Base-by-base conservation (phyloP, 495 filamentous ascomycete genomes). In the Talaromyces ruber region DNA sequence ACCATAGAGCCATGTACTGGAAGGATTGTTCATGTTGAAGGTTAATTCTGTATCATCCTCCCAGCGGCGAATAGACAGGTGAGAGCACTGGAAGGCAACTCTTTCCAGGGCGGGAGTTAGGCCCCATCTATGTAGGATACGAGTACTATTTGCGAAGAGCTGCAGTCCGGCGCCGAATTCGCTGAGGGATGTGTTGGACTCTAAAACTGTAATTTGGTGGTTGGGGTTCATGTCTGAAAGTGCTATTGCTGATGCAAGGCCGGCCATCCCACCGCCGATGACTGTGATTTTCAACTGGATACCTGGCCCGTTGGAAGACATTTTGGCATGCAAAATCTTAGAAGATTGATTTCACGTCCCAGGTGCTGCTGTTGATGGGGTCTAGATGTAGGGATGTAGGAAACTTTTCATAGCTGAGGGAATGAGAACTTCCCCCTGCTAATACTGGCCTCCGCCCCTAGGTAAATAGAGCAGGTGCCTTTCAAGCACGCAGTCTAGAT, bases 11-110 rank as follows among this genome's bases (percentile, higher is more conserved):
- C 58, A 64, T 34, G 63, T 61, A 43, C 58, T 64, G 21, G 9
- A 30, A 37, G 63, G 63, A n/a, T 64, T 64, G 26, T 64, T 64
- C 63, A 64, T 64, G 25, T 61, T 64, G 57, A 60, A 61, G 63
- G 56, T 14, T 21, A 64, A 30, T 28, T 64, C 63, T 30, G 47
- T 29, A 26, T 64, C 56, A 57, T 64, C 63, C 61, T 64, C 28
- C 63, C 63, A 64, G 39, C 63, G 63, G 26, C 63, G 63, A 24
- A 64, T 28, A 26, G 63, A 64, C 28, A 64, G 21, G 14, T 56
- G 63, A 6, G 63, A 64, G 50, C 50, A 64, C 25, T 64, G 58
- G 50, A 61, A 61, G 32, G 58, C 63, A 51, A 64, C 63, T 28
- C 57, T 64, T 30, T 61, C 47, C 50, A 64, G 28, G 30, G 63